Evolutionary conservation across 163 green algal genomes (phyloP).

Genomic region (Chloromonas sp.): DNA sequence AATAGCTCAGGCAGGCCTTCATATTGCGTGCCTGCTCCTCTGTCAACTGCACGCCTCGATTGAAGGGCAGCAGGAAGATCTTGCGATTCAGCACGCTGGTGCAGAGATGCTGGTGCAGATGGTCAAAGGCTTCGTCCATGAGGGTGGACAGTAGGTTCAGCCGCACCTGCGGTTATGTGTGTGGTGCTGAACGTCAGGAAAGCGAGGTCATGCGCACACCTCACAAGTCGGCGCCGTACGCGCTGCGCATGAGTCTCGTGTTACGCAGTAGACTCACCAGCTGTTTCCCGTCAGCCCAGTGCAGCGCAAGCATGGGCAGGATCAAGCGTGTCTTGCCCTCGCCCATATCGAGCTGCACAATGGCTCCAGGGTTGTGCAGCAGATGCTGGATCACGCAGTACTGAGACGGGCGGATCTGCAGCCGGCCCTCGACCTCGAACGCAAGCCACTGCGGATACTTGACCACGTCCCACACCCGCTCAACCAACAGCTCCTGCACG

Average conservation of each 20-base stretch:
- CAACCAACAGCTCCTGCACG: slow-evolving; percentile 44
- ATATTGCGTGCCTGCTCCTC: slow-evolving; percentile 15
- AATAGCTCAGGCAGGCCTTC: slow-evolving; percentile 20
- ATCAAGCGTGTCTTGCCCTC: slow-evolving; percentile 67
- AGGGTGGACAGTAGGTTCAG: slow-evolving; percentile 50
- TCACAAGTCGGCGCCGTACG: too few relatives aligned
- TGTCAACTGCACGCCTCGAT: slow-evolving; percentile 39
- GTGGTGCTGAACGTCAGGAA: too few relatives aligned
- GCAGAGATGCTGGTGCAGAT: slow-evolving; percentile 43
- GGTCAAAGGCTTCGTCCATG: slow-evolving; percentile 37
- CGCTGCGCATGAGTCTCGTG: too few relatives aligned
- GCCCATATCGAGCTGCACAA: slow-evolving; percentile 65
- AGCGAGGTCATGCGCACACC: too few relatives aligned
- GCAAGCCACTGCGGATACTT: slow-evolving; percentile 49
- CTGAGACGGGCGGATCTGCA: slow-evolving; percentile 54
- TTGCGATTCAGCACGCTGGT: slow-evolving; percentile 47
- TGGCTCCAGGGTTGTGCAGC: slow-evolving; percentile 33
- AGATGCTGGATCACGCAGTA: slow-evolving; percentile 35
- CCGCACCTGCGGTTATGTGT: too few relatives aligned
- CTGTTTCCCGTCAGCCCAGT: slow-evolving; percentile 24
- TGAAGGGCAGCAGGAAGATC: slow-evolving; percentile 49
- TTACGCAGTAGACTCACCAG: neutral
- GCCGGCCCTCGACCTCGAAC: slow-evolving; percentile 51
- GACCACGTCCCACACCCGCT: slow-evolving; percentile 26
- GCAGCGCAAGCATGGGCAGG: slow-evolving; percentile 55